Evolutionary conservation across 768 basidiomycete species (phyloP).

Genomic region (Pleurotus pulmonarius): DNA sequence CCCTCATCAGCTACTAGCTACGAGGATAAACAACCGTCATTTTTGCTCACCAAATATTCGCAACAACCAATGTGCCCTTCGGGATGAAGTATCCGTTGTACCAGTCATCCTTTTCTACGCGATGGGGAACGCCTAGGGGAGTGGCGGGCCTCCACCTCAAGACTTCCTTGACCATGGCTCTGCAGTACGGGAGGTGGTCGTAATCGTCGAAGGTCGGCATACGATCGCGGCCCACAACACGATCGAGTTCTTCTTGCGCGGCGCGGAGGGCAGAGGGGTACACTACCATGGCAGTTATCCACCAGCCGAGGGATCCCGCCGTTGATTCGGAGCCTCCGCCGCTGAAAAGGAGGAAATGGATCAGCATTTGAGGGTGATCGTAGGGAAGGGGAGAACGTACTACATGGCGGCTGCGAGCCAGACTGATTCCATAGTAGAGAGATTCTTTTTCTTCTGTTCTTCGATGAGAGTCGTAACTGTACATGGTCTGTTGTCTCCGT

Average conservation of each 20-base stretch:
- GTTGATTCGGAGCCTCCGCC: not conserved
- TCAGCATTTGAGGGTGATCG: not conserved
- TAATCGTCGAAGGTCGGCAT: conserved; percentile 1
- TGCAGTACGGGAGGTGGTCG: conserved; percentile 6
- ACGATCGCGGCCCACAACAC: not conserved
- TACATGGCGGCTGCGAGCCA: conserved; percentile 7
- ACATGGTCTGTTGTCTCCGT: conserved; percentile 1
- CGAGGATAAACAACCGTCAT: not conserved
- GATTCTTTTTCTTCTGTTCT: conserved; percentile 7
- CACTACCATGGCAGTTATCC: not conserved
- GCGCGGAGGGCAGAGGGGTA: not conserved
- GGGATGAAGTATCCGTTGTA: conserved; percentile 43
- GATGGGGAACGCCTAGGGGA: conserved; percentile 36
- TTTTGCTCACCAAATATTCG: conserved; percentile 39
- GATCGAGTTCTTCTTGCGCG: conserved; percentile 5
- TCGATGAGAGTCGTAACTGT: conserved; percentile 3
- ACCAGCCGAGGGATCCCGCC: not conserved
- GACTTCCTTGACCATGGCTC: conserved; percentile 9
- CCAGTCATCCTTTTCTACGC: conserved; percentile 39
- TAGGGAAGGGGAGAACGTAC: not conserved
- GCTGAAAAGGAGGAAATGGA: not conserved
- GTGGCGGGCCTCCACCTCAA: conserved; percentile 5
- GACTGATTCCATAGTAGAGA: conserved; percentile 1
- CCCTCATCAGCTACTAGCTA: not conserved
- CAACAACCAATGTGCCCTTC: conserved; percentile 42